Conservation (phyloP, 1,284 basidiomycete genomes). For the Ustilago vetiveriae region DNA sequence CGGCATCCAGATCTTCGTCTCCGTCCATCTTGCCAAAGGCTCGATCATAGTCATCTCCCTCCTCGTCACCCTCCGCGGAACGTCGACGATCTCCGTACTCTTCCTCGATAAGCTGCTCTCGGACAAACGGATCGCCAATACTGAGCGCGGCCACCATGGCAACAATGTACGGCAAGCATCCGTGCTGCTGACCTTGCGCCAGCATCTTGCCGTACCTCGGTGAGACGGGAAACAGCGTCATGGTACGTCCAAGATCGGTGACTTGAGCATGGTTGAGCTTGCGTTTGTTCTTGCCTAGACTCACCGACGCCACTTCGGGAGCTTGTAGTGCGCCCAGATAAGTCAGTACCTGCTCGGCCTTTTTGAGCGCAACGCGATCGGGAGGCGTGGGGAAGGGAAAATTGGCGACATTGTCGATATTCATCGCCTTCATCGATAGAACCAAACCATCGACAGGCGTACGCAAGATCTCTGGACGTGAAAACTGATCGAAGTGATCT, state of each 20-base stretch:
- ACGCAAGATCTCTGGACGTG: slow-evolving; percentile 89
- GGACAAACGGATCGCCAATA: slow-evolving; percentile 94
- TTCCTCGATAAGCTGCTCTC: slow-evolving; percentile 75
- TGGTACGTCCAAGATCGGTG: slow-evolving; percentile 86
- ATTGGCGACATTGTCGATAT: slow-evolving; percentile 93
- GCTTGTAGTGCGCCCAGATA: slow-evolving; percentile 78
- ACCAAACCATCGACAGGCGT: slow-evolving; percentile 97
- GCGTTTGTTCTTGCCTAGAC: slow-evolving; percentile 68
- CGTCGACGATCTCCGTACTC: slow-evolving; percentile 66
- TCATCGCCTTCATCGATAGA: slow-evolving; percentile 99
- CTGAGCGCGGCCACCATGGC: slow-evolving; percentile 90
- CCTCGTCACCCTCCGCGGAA: slow-evolving; percentile 70
- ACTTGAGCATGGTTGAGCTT: slow-evolving; percentile 70
- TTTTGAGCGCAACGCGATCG: slow-evolving; percentile 78
- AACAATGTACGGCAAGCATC: slow-evolving; percentile 89
- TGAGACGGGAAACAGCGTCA: slow-evolving; percentile 91
- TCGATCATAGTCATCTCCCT: slow-evolving; percentile 72
- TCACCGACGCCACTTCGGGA: slow-evolving; percentile 69
- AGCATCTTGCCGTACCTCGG: slow-evolving; percentile 95
- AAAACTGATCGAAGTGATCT: slow-evolving; percentile 87
- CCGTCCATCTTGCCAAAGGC: slow-evolving; percentile 69
- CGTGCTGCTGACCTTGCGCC: slow-evolving; percentile 88
- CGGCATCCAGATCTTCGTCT: slow-evolving; percentile 70
- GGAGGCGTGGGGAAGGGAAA: slow-evolving; percentile 99
- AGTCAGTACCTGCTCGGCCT: slow-evolving; percentile 83